Conservation (phyloP, 164 flowering plant genomes). For the Paratinospora sagittata region DNA sequence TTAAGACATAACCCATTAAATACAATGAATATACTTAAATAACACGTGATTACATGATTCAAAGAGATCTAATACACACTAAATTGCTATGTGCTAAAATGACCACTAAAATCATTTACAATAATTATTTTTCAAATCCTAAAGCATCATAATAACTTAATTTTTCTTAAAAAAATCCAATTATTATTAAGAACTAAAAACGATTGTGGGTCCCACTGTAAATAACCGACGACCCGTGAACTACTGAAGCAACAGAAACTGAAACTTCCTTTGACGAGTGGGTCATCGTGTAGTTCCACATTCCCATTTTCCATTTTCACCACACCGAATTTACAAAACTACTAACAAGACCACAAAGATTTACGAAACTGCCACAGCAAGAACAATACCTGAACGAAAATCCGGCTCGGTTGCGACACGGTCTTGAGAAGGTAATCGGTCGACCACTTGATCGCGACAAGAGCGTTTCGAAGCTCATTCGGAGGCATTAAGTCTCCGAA, state of each 20-base stretch:
- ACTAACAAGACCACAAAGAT: not conserved
- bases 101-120: too few relatives aligned
- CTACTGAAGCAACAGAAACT: not conserved
- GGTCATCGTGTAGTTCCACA: not conserved
- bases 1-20: too few relatives aligned
- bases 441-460: conserved; percentile 74
- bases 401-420: conserved; percentile 58
- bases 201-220: not conserved
- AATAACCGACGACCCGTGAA: not conserved
- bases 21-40: too few relatives aligned
- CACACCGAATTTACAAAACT: not conserved
- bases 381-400: conserved; percentile 30
- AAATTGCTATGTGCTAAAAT: not conserved
- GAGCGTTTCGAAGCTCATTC: conserved; percentile 43
- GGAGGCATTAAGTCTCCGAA: conserved; percentile 80
- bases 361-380: conserved; percentile 5
- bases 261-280: not conserved
- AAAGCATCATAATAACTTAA: too few relatives aligned
- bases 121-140: too few relatives aligned
- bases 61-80: not conserved
- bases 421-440: conserved; percentile 87
- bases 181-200: not conserved
- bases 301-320: not conserved
- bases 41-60: not conserved
- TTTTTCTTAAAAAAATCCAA: too few relatives aligned